phyloP scores from a whole-genome alignment of 345 rosid genomes.

The Euphorbia pulcherrima region DNA sequence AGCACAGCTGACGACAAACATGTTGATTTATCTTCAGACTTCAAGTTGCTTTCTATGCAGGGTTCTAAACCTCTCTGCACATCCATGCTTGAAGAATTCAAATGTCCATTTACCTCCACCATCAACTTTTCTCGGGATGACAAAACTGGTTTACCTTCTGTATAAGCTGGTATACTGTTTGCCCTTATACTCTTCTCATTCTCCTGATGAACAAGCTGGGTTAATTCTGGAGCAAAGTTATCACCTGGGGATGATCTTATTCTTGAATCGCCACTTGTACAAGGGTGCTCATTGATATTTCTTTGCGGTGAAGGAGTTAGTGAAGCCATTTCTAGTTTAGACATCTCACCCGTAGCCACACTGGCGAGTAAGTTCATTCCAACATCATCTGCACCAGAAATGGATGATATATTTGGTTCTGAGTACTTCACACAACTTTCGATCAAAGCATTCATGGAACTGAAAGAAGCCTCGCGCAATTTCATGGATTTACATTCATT shows the following conservation, averaged over 20 bases:
- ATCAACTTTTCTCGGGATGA: conserved; percentile 22
- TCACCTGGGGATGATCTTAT: conserved; percentile 26
- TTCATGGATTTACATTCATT: conserved; percentile 44
- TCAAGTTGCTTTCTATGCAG: conserved; percentile 38
- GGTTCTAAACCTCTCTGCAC: conserved; percentile 39
- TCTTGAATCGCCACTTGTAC: conserved; percentile 34
- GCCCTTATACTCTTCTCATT: conserved; percentile 30
- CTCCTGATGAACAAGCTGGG: conserved; percentile 25
- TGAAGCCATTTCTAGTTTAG: conserved; percentile 51
- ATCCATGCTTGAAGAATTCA: conserved; percentile 30
- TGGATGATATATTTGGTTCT: conserved; percentile 43
- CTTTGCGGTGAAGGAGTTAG: conserved; percentile 50
- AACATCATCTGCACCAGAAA: conserved; percentile 65
- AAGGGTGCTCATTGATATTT: conserved; percentile 34
- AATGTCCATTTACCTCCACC: conserved; percentile 28
- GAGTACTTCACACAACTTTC: conserved; percentile 82
- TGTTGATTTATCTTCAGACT: conserved; percentile 28
- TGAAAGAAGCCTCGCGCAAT: conserved; percentile 49
- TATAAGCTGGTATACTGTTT: conserved; percentile 22
- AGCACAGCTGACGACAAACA: conserved; percentile 21
- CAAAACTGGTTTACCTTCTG: conserved; percentile 22
- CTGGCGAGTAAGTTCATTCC: conserved; percentile 96
- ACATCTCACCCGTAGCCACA: conserved; percentile 89
- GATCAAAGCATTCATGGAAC: conserved; percentile 76
- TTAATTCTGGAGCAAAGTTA: conserved; percentile 23